These are phyloP conservation scores for Ceratobasidium sp. DNA, from an alignment of 1,284 basidiomycete species.

Conservation along the genomic window DNA sequence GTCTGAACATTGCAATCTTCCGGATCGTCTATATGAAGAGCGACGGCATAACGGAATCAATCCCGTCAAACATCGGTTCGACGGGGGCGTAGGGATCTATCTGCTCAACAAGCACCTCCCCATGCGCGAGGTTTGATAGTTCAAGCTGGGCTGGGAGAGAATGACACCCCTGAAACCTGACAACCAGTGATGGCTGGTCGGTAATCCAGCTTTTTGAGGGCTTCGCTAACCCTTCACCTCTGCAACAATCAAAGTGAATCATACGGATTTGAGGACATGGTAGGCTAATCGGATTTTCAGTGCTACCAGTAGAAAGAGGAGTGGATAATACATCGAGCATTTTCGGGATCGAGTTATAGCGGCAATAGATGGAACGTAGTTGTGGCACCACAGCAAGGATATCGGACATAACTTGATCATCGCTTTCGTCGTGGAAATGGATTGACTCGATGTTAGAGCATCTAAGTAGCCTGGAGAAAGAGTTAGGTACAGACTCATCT, in stretches of 20 bases:
- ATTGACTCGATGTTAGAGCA: neutral
- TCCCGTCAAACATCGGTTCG: too few species aligned
- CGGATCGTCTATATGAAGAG: too few species aligned
- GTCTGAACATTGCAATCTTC: too few species aligned
- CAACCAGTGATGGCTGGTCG: neutral
- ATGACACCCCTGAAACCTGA: neutral
- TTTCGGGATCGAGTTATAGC: neutral
- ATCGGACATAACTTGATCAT: neutral
- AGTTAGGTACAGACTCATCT: neutral
- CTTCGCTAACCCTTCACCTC: neutral
- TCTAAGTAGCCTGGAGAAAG: neutral
- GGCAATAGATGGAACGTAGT: neutral
- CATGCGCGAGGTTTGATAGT: too few species aligned
- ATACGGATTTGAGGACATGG: neutral
- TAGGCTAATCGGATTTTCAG: neutral
- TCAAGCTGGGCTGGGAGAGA: too few species aligned
- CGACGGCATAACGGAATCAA: too few species aligned
- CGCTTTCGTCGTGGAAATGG: neutral
- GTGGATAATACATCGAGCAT: neutral
- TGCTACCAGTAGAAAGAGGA: neutral
- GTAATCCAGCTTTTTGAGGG: neutral
- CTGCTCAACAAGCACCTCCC: too few species aligned
- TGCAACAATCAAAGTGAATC: neutral
- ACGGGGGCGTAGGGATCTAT: too few species aligned
- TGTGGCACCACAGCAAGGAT: neutral